Conservation (phyloP, 2,329 filamentous ascomycete species). For the Hymenoscyphus linearis region DNA sequence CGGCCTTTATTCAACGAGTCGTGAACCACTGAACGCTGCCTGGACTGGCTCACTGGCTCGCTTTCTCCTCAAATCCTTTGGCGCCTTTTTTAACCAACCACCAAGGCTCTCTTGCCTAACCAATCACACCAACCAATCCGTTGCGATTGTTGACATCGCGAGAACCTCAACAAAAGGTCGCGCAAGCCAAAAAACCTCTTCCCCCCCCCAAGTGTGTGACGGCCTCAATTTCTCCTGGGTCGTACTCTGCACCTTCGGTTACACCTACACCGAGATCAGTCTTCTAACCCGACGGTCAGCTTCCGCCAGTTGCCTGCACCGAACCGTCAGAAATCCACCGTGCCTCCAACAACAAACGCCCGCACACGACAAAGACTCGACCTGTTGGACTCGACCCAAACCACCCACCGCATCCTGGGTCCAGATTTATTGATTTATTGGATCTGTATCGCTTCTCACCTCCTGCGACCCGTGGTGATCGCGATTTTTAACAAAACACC, state of each 20-base stretch:
- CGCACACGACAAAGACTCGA: neutral
- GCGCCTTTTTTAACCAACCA: slow-evolving; percentile 3
- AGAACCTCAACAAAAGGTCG: slow-evolving; percentile 3
- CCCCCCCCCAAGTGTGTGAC: slow-evolving; percentile 1
- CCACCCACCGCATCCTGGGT: neutral
- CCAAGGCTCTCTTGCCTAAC: slow-evolving; percentile 9
- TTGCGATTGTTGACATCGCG: slow-evolving; percentile 18
- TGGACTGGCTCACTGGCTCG: too few relatives aligned
- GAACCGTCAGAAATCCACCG: neutral
- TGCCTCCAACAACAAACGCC: neutral
- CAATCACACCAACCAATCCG: slow-evolving; percentile 17
- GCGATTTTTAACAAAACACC: neutral
- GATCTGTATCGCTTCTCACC: neutral
- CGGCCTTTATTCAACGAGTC: neutral
- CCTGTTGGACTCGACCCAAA: neutral
- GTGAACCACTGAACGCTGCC: too few relatives aligned
- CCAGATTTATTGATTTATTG: slow-evolving; percentile 1
- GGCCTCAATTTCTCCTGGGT: neutral
- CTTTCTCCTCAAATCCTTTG: slow-evolving; percentile 1
- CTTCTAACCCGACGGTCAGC: slow-evolving; percentile 4
- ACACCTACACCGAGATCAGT: neutral
- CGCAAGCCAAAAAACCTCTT: slow-evolving; percentile 11
- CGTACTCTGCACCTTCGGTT: neutral
- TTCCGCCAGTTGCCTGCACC: slow-evolving; percentile 4
- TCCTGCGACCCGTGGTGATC: neutral